Base-by-base conservation (phyloP, 768 basidiomycete species). In the Tricholomella constricta region DNA sequence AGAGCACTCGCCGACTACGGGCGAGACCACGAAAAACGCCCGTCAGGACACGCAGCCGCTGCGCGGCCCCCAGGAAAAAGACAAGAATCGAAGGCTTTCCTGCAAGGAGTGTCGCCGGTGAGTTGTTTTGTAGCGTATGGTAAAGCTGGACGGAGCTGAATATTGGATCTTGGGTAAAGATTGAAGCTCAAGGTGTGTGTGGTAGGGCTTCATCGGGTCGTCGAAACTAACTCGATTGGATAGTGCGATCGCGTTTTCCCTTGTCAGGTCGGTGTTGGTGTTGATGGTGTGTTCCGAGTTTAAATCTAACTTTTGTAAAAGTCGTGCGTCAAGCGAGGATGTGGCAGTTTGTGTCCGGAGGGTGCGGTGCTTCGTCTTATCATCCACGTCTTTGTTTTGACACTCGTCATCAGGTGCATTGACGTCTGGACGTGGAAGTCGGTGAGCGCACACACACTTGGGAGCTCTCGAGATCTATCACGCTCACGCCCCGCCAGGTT, bases 211-310 rank as follows among this genome's bases (percentile, higher is more conserved):
- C 23, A 43, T 26, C 17, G 42, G 6, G 27, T 11, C 26, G 11
- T 44, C 32, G 32, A 36, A 26, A 19, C 47, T 56, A 34, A 52
- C 48, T 25, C 40, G 51, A 38, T 54, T 20, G 47, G 27, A 35
- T 55, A 83, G 83, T 85, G 84, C 62, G 84, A 85, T 70, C 82
- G 84, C 49, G 73, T 81, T 4, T 84, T 85, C 60, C 84, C 84
- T 22, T 85, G 84, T 61, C 80, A 84, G 72, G 79, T 78, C 51
- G 14, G 10, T 35, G 29, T 40, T 20, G 17, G 40, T 37, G 34
- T 47, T 25, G 31, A 40, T 31, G 15, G 54, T 26, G 38, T 48
- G 32, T 32, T 42, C 23, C 29, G 47, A 51, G 26, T 41, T 51
- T 62, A 40, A 48, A 48, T 46, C 56, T 57, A 52, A 62, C 54